Conservation (phyloP, 306 rosid species). For the Lathyrus sativus region DNA sequence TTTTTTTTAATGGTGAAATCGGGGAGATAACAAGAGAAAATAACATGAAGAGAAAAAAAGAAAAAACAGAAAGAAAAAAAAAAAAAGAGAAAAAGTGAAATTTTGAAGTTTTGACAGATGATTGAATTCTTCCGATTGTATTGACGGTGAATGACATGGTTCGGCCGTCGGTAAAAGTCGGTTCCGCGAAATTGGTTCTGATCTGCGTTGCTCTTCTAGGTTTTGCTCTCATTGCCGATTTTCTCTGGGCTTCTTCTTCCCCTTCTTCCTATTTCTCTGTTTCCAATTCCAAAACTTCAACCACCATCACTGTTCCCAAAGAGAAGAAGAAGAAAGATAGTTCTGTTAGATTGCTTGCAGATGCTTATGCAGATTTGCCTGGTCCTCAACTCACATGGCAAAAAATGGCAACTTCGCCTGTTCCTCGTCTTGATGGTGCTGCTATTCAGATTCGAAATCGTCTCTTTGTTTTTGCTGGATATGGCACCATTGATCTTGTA, state of each 20-base stretch:
- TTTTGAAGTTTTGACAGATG: neutral
- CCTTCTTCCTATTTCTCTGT: conserved; percentile 48
- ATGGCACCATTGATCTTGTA: conserved; percentile 73
- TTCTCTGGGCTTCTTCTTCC: conserved; percentile 68
- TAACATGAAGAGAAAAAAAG: neutral
- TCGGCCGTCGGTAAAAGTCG: conserved; percentile 62
- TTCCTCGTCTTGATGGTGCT: conserved; percentile 94
- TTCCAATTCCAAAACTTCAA: conserved; percentile 39
- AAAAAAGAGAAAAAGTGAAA: neutral
- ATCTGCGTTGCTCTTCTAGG: conserved; percentile 67
- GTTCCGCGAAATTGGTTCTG: conserved; percentile 58
- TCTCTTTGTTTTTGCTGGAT: conserved; percentile 85
- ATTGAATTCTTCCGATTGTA: neutral
- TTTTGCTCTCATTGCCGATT: conserved; percentile 68
- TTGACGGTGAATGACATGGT: conserved; percentile 55
- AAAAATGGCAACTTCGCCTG: conserved; percentile 73
- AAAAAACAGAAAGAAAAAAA: neutral
- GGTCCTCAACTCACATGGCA: conserved; percentile 76
- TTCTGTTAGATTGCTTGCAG: conserved; percentile 57
- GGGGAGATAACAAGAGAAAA: too few species aligned
- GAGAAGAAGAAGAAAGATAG: conserved; percentile 6
- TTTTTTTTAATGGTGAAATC: too few species aligned
- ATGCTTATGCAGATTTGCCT: conserved; percentile 84
- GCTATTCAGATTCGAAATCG: conserved; percentile 81
- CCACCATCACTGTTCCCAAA: conserved; percentile 31